Evolutionary conservation across 345 rosid species (phyloP).

Genomic region (Lepidium sativum): DNA sequence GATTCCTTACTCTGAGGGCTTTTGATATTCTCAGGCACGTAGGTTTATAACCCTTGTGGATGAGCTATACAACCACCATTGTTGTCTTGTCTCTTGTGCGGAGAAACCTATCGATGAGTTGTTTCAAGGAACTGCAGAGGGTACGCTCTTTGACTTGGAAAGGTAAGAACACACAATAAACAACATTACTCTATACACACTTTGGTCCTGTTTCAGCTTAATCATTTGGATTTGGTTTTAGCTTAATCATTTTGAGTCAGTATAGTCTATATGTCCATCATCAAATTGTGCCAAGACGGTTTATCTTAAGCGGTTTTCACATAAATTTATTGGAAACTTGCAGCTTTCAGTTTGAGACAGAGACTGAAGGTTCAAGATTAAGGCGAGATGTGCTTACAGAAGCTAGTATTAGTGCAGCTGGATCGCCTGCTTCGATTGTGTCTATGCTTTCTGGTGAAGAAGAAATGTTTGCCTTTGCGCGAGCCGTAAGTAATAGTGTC

Average conservation of each 20-base stretch:
- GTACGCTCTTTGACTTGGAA: slow-evolving; percentile 75
- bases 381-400: slow-evolving; percentile 66
- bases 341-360: slow-evolving; percentile 93
- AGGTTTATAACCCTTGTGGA: slow-evolving; percentile 90
- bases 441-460: slow-evolving; percentile 83
- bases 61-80: slow-evolving; percentile 91
- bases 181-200: not conserved
- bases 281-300: not conserved
- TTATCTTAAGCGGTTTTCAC: not conserved
- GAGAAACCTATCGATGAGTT: slow-evolving; percentile 77
- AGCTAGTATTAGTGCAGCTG: slow-evolving; percentile 65
- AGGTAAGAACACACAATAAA: slow-evolving; percentile 33
- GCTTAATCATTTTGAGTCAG: not conserved
- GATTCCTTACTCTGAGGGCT: not conserved
- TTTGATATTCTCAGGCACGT: slow-evolving; percentile 57
- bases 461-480: slow-evolving; percentile 87
- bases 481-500: slow-evolving; percentile 54
- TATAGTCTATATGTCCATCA: not conserved
- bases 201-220: too few species aligned
- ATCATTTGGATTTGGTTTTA: too few species aligned
- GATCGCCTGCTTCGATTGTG: slow-evolving; percentile 53
- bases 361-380: slow-evolving; percentile 70
- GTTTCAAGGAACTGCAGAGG: slow-evolving; percentile 96
- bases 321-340: not conserved
- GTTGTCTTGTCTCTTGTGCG: slow-evolving; percentile 62